Percentiles rank a stretch among this genome's conserved stretches.
phyloP scores from a whole-genome alignment of 164 flowering plant species.

The Magnolia kwangsiensis region DNA sequence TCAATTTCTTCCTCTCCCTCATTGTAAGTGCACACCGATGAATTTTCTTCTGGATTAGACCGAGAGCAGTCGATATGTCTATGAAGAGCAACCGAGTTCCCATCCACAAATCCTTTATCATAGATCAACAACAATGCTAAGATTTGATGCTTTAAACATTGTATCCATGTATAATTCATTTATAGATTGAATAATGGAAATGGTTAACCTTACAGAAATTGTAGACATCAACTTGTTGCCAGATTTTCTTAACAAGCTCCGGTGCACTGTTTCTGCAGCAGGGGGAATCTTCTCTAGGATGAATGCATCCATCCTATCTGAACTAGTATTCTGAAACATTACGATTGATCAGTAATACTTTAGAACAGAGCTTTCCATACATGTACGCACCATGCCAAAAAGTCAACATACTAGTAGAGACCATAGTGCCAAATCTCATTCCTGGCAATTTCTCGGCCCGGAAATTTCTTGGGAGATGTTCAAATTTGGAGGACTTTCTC shows the following conservation, averaged over 20 bases:
- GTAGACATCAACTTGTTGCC: conserved; percentile 35
- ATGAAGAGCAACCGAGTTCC: conserved; percentile 58
- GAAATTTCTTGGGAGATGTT: too few species aligned
- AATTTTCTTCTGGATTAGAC: conserved; percentile 35
- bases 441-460: too few species aligned
- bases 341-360: background rate
- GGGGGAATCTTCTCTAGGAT: background rate
- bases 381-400: too few species aligned
- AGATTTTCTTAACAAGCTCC: conserved; percentile 32
- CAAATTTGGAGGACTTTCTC: too few species aligned
- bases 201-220: conserved; percentile 42
- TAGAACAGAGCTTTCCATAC: background rate
- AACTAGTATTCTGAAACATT: conserved; percentile 18
- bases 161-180: too few species aligned
- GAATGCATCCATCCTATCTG: conserved; percentile 17
- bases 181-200: background rate
- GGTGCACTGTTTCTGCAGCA: conserved; percentile 9
- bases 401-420: too few species aligned
- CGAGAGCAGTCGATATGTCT: conserved; percentile 37
- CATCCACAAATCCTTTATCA: conserved; percentile 47
- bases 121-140: conserved; percentile 8
- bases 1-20: conserved; percentile 46
- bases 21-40: conserved; percentile 37
- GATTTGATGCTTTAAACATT: background rate
- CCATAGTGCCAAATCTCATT: too few species aligned